Conservation (phyloP, 202 grass and related monocot genomes). For the Zizania palustris region DNA sequence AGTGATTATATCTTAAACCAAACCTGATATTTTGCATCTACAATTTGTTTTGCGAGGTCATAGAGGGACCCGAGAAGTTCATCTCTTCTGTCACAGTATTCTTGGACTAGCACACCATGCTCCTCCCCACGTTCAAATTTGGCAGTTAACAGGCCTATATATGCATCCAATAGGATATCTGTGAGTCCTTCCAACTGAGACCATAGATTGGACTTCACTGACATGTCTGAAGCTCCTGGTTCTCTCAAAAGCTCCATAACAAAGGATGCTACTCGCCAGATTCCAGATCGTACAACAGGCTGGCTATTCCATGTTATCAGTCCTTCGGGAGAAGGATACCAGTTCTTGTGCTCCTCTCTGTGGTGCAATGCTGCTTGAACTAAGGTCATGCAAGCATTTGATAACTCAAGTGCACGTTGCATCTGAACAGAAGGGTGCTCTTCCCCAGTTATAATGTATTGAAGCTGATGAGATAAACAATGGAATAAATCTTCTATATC, state of each 20-base stretch:
- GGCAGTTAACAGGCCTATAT: conserved; percentile 74
- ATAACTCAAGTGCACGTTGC: conserved; percentile 72
- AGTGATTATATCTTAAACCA: conserved; percentile 26
- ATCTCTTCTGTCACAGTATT: conserved; percentile 86
- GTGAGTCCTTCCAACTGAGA: conserved; percentile 78
- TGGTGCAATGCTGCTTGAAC: conserved; percentile 66
- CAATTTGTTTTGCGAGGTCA: conserved; percentile 80
- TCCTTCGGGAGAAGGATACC: conserved; percentile 97
- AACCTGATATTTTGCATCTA: conserved; percentile 84
- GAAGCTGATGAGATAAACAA: conserved; percentile 83
- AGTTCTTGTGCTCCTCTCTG: conserved; percentile 71
- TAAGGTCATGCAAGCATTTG: conserved; percentile 71
- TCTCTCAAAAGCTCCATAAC: conserved; percentile 79
- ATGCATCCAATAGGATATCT: conserved; percentile 83
- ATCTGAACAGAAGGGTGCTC: conserved; percentile 65
- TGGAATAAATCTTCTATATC: conserved; percentile 89
- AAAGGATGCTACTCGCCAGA: conserved; percentile 78
- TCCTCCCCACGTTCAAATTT: conserved; percentile 86
- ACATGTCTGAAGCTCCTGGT: conserved; percentile 53
- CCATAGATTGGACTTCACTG: conserved; percentile 65
- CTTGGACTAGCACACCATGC: conserved; percentile 70
- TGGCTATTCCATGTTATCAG: conserved; percentile 88
- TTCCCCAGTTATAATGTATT: conserved; percentile 70
- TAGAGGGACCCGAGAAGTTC: conserved; percentile 82
- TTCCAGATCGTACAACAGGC: conserved; percentile 70